Conservation (phyloP, 2,329 filamentous ascomycete species). For the Lecanicillium sp. region DNA sequence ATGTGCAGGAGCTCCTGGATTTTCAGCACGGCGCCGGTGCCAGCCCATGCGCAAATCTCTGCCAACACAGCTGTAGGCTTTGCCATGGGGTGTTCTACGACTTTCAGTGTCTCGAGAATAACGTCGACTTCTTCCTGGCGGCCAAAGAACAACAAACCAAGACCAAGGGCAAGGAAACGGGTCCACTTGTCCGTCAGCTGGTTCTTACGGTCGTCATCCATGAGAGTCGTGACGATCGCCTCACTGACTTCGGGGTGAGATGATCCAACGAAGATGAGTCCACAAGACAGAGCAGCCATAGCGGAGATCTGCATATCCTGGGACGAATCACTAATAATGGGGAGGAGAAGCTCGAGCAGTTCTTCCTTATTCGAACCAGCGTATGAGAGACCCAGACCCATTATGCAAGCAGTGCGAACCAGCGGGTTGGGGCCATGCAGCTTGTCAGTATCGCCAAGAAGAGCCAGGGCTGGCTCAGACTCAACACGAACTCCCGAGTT, state of each 20-base stretch:
- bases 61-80: slow-evolving; percentile 92
- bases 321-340: slow-evolving; percentile 75
- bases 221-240: slow-evolving; percentile 81
- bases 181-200: slow-evolving; percentile 98
- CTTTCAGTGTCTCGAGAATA: slow-evolving; percentile 92
- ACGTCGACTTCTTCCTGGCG: slow-evolving; percentile 98
- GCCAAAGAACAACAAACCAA: slow-evolving; percentile 91
- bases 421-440: slow-evolving; percentile 70
- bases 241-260: slow-evolving; percentile 86
- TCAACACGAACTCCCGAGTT: slow-evolving; percentile 87
- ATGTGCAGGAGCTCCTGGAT: slow-evolving; percentile 95
- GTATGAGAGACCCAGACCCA: slow-evolving; percentile 92
- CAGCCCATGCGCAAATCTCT: slow-evolving; percentile 96
- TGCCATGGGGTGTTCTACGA: slow-evolving; percentile 92
- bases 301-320: slow-evolving; percentile 93
- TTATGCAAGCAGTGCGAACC: slow-evolving; percentile 77
- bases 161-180: slow-evolving; percentile 86
- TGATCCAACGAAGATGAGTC: slow-evolving; percentile 87
- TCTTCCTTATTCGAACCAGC: slow-evolving; percentile 90
- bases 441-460: slow-evolving; percentile 73
- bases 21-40: slow-evolving; percentile 93
- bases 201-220: slow-evolving; percentile 85
- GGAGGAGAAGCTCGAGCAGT: slow-evolving; percentile 74
- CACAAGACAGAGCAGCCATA: slow-evolving; percentile 87
- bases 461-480: slow-evolving; percentile 79